Evolutionary conservation across 106 monocot genomes (phyloP), one percentile per base, ranked within the genome.

Genomic region (Xerophyta viscosa): DNA sequence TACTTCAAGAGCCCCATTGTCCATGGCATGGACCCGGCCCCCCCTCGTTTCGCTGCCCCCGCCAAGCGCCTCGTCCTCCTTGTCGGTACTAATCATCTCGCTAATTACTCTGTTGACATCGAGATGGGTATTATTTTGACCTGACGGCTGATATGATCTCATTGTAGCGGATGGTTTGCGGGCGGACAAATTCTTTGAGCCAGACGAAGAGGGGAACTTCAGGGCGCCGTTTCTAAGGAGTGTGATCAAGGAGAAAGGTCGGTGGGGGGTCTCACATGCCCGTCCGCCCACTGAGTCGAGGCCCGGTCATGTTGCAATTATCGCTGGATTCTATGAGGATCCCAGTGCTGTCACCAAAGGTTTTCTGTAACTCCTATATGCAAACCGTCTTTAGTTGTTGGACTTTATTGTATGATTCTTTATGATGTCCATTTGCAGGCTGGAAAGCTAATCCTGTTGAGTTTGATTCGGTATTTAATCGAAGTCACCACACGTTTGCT

Each of bases 361-460:
- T 85, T 6, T 33, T 5, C 33, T 33, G 11, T 6, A 5, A 33
- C 5, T 6, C 33, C 5, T 33, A 33, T 33, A 5, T 33, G 33
- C 33, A 33, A 11, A 33, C 11, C 11, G 7, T 11, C 11, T 6
- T 33, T 33, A 6, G 33, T 33, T 33, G 33, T 11, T 33, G 5
- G 33, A 6, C 33, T 33, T 11, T 6, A 6, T 11, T 11, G 5
- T 6, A 33, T 5, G 11, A 33, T 33, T 33, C 11, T 6, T 33
- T 5, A 33, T 33, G 5, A 33, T 33, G 33, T 6, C 12, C 27
- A 12, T 37, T 65, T 72, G 62, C 85, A 91, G 91, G 87, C 3
- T 93, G 87, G 87, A 93, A 93, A 72, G 80, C 93, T 39, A 93
- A 93, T 60, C 93, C 87, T 37, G 87, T 88, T 51, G 87, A 88